phyloP scores from a whole-genome alignment of 805 yeast species.

The Metschnikowia amazonensis region DNA sequence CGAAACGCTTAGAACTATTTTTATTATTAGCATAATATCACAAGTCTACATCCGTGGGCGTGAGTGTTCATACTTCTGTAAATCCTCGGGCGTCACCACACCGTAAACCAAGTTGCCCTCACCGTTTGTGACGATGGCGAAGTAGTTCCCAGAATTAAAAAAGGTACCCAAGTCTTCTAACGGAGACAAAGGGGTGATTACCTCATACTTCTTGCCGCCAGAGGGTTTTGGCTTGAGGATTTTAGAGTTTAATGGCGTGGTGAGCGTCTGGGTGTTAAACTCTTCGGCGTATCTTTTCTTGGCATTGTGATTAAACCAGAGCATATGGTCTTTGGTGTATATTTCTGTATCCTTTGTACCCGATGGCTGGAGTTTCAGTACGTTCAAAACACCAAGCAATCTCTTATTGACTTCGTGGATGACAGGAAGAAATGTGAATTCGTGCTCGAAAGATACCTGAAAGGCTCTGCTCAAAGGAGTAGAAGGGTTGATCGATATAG shows the following conservation, averaged over 20 bases:
- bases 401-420: slow-evolving; percentile 43
- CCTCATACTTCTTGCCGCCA: slow-evolving; percentile 33
- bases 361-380: slow-evolving; percentile 31
- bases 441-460: slow-evolving; percentile 53
- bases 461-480: slow-evolving; percentile 47
- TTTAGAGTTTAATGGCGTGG: slow-evolving; percentile 27
- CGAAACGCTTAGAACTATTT: background rate
- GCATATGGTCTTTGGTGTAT: slow-evolving; percentile 33
- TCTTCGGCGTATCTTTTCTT: slow-evolving; percentile 30
- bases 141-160: slow-evolving; percentile 46
- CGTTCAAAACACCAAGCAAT: slow-evolving; percentile 48
- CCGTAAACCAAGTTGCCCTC: slow-evolving; percentile 53
- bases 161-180: slow-evolving; percentile 51
- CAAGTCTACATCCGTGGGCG: slow-evolving; percentile 17
- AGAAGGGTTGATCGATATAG: slow-evolving; percentile 48
- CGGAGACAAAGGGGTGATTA: slow-evolving; percentile 53
- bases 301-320: slow-evolving; percentile 40
- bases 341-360: slow-evolving; percentile 13
- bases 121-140: slow-evolving; percentile 56
- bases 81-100: slow-evolving; percentile 46
- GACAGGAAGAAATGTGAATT: slow-evolving; percentile 53
- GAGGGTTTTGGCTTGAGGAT: slow-evolving; percentile 33
- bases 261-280: slow-evolving; percentile 7
- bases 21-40: background rate
- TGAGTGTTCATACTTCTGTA: slow-evolving; percentile 22